Conservation (phyloP, 345 rosid species). For the Boechera retrofracta region DNA sequence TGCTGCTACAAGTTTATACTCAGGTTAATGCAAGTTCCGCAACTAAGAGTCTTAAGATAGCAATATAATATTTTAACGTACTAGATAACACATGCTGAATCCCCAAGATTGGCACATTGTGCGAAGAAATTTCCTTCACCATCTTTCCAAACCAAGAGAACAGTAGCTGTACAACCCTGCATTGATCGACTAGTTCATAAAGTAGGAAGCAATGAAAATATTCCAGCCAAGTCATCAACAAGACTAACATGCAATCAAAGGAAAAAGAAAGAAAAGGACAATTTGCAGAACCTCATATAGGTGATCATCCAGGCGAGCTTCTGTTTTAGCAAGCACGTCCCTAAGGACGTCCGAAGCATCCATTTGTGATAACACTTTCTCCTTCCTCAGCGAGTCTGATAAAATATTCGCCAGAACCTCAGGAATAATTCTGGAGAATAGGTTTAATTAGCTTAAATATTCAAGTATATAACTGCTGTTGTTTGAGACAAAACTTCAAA, state of each 20-base stretch:
- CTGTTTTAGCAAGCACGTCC: slow-evolving; percentile 79
- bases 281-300: slow-evolving; percentile 73
- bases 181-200: slow-evolving; percentile 27
- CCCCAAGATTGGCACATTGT: slow-evolving; percentile 97
- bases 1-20: slow-evolving; percentile 37
- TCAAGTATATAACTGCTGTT: slow-evolving; percentile 7
- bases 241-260: slow-evolving; percentile 29
- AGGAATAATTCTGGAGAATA: slow-evolving; percentile 69
- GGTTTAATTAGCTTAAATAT: slow-evolving; percentile 7
- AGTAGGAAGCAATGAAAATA: slow-evolving; percentile 18
- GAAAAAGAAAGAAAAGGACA: slow-evolving; percentile 15
- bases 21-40: slow-evolving; percentile 21
- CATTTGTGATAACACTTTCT: slow-evolving; percentile 64
- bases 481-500: slow-evolving; percentile 31
- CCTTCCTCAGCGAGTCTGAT: slow-evolving; percentile 70
- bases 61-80: slow-evolving; percentile 49
- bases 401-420: slow-evolving; percentile 73
- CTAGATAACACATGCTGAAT: slow-evolving; percentile 87
- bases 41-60: slow-evolving; percentile 35
- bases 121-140: slow-evolving; percentile 59
- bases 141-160: slow-evolving; percentile 86
- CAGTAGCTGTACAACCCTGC: slow-evolving; percentile 97
- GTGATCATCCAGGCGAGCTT: slow-evolving; percentile 73
- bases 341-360: slow-evolving; percentile 90
- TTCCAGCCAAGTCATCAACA: slow-evolving; percentile 30